These are phyloP conservation scores for Chrysoporthe austroafricana DNA, from an alignment of 2,329 filamentous ascomycete genomes.

Conservation along the genomic window DNA sequence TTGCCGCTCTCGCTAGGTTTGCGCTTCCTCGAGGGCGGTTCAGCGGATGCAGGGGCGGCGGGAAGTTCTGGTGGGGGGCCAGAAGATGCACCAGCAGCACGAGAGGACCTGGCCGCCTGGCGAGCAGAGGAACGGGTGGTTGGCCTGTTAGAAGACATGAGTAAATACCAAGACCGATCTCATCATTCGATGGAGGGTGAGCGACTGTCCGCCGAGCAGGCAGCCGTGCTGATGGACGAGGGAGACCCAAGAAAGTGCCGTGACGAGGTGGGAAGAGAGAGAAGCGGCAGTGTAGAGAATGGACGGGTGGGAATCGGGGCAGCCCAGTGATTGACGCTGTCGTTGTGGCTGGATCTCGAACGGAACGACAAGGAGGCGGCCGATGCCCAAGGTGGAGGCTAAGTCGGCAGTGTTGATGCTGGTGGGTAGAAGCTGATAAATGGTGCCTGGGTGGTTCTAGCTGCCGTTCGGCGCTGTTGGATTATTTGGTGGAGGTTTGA, in stretches of 20 bases:
- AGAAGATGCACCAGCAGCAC: conserved; percentile 44
- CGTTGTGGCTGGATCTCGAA: not conserved
- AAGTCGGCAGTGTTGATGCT: conserved; percentile 3
- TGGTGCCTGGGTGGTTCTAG: conserved; percentile 1
- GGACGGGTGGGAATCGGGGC: conserved; percentile 9
- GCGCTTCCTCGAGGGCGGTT: conserved; percentile 67
- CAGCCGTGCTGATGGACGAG: conserved; percentile 24
- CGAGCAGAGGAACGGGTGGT: conserved; percentile 93
- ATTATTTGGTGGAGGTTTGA: conserved; percentile 8
- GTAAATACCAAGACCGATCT: conserved; percentile 47
- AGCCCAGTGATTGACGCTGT: conserved; percentile 13
- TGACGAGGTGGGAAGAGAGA: conserved; percentile 6
- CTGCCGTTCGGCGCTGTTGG: conserved; percentile 1
- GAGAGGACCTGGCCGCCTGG: conserved; percentile 71
- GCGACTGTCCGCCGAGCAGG: conserved; percentile 6
- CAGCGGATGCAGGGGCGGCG: conserved; percentile 41
- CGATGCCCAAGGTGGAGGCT: conserved; percentile 17
- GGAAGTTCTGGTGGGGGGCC: conserved; percentile 46
- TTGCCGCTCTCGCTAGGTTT: conserved; percentile 67
- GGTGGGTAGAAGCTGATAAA: not conserved
- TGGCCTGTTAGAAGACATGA: conserved; percentile 84
- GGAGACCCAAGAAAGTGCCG: not conserved
- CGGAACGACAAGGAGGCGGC: conserved; percentile 26
- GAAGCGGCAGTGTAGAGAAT: not conserved
- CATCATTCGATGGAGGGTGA: conserved; percentile 30